phyloP scores from a whole-genome alignment of 306 rosid genomes.

The Dalbergia cochinchinensis region DNA sequence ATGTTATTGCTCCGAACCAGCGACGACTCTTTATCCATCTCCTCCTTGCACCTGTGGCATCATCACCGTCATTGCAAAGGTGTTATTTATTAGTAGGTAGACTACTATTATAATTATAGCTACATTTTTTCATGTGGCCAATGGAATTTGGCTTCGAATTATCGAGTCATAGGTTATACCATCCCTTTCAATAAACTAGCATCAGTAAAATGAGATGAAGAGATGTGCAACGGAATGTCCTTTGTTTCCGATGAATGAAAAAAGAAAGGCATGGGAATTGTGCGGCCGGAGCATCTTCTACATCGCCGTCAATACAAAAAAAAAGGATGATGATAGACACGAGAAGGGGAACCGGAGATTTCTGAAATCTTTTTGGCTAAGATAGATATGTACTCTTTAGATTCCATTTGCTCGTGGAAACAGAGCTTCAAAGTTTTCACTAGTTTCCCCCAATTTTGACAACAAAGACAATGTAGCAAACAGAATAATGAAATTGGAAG shows the following conservation, averaged over 20 bases:
- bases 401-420: constrained; percentile 1
- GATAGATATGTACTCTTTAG: neutral
- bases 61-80: constrained; percentile 19
- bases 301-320: neutral
- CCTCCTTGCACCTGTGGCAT: constrained; percentile 47
- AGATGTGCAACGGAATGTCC: constrained; percentile 24
- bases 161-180: neutral
- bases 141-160: neutral
- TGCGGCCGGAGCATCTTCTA: constrained; percentile 25
- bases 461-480: constrained; percentile 28
- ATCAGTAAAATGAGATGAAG: neutral
- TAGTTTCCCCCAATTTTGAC: constrained; percentile 31
- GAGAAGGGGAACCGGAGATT: constrained; percentile 28
- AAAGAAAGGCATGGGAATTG: neutral
- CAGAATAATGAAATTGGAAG: neutral
- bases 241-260: neutral
- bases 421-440: neutral
- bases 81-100: constrained; percentile 16
- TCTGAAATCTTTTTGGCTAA: constrained; percentile 1
- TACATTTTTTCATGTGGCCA: constrained; percentile 21
- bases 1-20: constrained; percentile 31
- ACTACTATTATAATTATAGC: constrained; percentile 37
- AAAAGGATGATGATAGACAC: constrained; percentile 27
- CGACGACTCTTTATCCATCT: constrained; percentile 72
- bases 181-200: neutral